Evolutionary conservation across 2,329 filamentous ascomycete species (phyloP).

Genomic region (Alternaria infectoria): DNA sequence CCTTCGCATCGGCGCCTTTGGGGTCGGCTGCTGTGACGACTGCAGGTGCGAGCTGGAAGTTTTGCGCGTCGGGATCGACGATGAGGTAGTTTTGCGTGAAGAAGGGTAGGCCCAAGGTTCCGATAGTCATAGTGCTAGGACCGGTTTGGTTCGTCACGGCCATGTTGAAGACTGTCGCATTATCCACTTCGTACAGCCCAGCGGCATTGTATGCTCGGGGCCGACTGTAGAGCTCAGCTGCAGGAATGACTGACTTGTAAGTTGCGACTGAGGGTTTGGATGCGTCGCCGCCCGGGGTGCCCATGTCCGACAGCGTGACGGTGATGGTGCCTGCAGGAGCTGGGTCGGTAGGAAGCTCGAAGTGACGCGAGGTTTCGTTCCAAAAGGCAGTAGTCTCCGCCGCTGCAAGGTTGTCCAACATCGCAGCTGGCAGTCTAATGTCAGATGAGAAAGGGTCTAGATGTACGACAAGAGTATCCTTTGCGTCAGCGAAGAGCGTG

Average conservation of each 20-base stretch:
- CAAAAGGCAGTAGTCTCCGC: constrained; percentile 22
- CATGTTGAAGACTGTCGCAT: constrained; percentile 24
- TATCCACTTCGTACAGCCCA: constrained; percentile 19
- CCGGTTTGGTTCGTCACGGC: constrained; percentile 21
- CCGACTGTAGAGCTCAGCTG: constrained; percentile 19
- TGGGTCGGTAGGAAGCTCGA: constrained; percentile 19
- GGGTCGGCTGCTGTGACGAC: constrained; percentile 18
- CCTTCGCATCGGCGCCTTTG: constrained; percentile 16
- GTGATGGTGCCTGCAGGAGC: constrained; percentile 22
- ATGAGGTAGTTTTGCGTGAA: constrained; percentile 29
- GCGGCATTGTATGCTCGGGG: constrained; percentile 21
- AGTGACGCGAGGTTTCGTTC: constrained; percentile 21
- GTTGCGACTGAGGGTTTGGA: constrained; percentile 22
- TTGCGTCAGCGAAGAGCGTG: constrained; percentile 12
- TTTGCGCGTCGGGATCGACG: constrained; percentile 23
- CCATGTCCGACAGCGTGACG: constrained; percentile 21
- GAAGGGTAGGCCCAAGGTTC: constrained; percentile 20
- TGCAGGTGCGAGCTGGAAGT: constrained; percentile 23
- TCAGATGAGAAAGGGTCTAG: constrained; percentile 23
- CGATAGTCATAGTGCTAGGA: constrained; percentile 2
- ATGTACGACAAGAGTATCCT: constrained; percentile 18
- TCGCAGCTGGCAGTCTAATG: constrained; percentile 12
- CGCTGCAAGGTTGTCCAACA: constrained; percentile 19
- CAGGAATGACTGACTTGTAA: constrained; percentile 24
- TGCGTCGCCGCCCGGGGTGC: constrained; percentile 15